Evolutionary conservation across 495 filamentous ascomycete genomes (phyloP).

Genomic region (Thermochaetoides thermophila): DNA sequence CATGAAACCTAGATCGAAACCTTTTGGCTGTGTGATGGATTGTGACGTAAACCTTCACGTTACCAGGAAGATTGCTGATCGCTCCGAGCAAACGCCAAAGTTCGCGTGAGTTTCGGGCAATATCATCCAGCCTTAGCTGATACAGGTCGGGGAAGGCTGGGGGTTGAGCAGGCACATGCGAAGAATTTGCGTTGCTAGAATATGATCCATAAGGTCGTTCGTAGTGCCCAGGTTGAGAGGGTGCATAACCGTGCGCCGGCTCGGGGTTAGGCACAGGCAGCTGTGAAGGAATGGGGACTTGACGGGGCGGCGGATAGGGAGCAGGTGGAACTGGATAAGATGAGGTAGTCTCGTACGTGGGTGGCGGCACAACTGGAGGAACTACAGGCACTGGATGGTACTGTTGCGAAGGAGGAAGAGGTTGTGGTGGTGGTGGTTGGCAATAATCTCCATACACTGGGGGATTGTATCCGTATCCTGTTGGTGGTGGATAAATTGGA

Average conservation of each 20-base stretch:
- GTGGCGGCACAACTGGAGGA: constrained; percentile 15
- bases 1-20: constrained; percentile 38
- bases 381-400: constrained; percentile 21
- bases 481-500: constrained; percentile 21
- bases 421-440: constrained; percentile 8
- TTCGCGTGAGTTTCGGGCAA: constrained; percentile 43
- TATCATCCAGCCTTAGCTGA: constrained; percentile 39
- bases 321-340: constrained; percentile 14
- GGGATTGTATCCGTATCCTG: constrained; percentile 25
- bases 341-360: constrained; percentile 14
- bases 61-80: constrained; percentile 47
- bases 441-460: constrained; percentile 24
- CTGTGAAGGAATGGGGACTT: constrained; percentile 5
- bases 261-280: constrained; percentile 11
- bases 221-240: constrained; percentile 10
- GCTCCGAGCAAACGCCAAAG: constrained; percentile 45
- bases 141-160: constrained; percentile 22
- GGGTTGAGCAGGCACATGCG: constrained; percentile 7
- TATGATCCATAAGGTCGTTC: constrained; percentile 16
- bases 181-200: constrained; percentile 7
- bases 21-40: constrained; percentile 45
- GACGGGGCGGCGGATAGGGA: constrained; percentile 15
- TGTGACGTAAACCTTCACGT: constrained; percentile 46
- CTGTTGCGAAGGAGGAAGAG: constrained; percentile 4
- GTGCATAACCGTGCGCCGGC: constrained; percentile 8